Conservation (phyloP, 2,329 filamentous ascomycete species). For the Fusarium fujikuroi region DNA sequence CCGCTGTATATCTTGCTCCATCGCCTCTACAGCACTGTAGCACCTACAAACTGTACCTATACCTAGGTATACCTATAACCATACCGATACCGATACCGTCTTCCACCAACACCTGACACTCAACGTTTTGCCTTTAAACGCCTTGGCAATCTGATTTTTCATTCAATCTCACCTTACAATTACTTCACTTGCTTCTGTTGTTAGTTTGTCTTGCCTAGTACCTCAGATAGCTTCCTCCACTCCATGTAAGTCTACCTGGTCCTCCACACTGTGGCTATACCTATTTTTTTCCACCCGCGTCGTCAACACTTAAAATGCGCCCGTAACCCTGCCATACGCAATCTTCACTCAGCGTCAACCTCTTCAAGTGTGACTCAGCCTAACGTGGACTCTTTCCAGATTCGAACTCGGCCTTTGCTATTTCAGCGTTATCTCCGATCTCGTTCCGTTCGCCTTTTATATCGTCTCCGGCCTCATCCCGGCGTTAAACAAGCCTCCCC, state of each 20-base stretch:
- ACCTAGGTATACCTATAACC: conserved; percentile 2
- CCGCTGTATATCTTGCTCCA: conserved; percentile 4
- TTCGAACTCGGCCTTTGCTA: conserved; percentile 33
- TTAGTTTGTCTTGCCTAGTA: conserved; percentile 22
- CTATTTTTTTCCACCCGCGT: conserved; percentile 27
- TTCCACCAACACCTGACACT: conserved; percentile 26
- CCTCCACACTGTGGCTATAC: conserved; percentile 20
- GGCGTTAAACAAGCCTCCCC: conserved; percentile 40
- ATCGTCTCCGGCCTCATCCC: conserved; percentile 38
- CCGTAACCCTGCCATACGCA: conserved; percentile 31
- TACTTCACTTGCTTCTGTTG: conserved; percentile 20
- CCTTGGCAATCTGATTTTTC: conserved; percentile 39
- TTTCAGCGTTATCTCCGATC: conserved; percentile 40
- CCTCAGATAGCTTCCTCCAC: conserved; percentile 1
- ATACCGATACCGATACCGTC: conserved; percentile 26
- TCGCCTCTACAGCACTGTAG: neutral
- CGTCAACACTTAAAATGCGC: conserved; percentile 36
- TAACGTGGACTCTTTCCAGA: conserved; percentile 40
- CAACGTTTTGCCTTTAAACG: conserved; percentile 39
- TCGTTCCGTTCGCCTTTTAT: conserved; percentile 33
- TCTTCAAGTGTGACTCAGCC: conserved; percentile 29
- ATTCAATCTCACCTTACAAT: conserved; percentile 20
- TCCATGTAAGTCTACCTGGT: conserved; percentile 9
- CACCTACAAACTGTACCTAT: conserved; percentile 2
- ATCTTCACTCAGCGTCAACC: conserved; percentile 18